These are phyloP conservation scores for Kodamaea fukazawae DNA, from an alignment of 805 yeast species.

Conservation along the genomic window DNA sequence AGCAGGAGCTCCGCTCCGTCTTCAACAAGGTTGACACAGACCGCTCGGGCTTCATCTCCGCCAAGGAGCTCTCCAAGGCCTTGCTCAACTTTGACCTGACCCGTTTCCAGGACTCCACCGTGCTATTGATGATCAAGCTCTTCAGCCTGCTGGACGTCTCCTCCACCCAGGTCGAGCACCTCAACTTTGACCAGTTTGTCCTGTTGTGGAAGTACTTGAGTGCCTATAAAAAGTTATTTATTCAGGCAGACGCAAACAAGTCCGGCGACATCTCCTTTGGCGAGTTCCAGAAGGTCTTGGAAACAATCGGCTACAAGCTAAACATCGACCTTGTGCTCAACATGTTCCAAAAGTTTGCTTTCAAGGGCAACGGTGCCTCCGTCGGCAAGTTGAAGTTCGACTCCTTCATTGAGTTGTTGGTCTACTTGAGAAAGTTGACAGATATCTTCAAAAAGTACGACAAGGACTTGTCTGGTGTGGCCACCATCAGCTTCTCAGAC, in stretches of 20 bases:
- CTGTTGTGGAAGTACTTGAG: slow-evolving; percentile 66
- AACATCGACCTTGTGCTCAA: slow-evolving; percentile 55
- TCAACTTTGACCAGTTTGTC: slow-evolving; percentile 59
- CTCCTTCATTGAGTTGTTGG: slow-evolving; percentile 75
- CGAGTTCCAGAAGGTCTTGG: slow-evolving; percentile 60
- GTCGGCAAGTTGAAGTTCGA: slow-evolving; percentile 65
- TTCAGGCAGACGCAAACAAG: slow-evolving; percentile 57
- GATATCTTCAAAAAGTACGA: slow-evolving; percentile 78
- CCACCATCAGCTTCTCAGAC: slow-evolving; percentile 63
- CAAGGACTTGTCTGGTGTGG: slow-evolving; percentile 68
- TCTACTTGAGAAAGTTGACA: slow-evolving; percentile 72
- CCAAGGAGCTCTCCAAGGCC: slow-evolving; percentile 56
- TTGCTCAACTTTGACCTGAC: slow-evolving; percentile 64
- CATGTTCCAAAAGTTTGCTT: slow-evolving; percentile 55
- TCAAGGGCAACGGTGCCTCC: slow-evolving; percentile 26
- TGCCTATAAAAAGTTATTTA: slow-evolving; percentile 64
- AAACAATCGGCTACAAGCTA: slow-evolving; percentile 64
- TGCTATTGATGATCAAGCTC: slow-evolving; percentile 58
- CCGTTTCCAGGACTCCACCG: slow-evolving; percentile 57
- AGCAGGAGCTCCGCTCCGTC: slow-evolving; percentile 46
- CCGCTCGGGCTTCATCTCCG: slow-evolving; percentile 52
- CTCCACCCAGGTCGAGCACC: slow-evolving; percentile 17
- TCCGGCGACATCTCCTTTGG: slow-evolving; percentile 62
- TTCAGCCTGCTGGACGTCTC: slow-evolving; percentile 42
- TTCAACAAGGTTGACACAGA: slow-evolving; percentile 57